phyloP scores from a whole-genome alignment of 768 basidiomycete species.

The Boletus bicolor region DNA sequence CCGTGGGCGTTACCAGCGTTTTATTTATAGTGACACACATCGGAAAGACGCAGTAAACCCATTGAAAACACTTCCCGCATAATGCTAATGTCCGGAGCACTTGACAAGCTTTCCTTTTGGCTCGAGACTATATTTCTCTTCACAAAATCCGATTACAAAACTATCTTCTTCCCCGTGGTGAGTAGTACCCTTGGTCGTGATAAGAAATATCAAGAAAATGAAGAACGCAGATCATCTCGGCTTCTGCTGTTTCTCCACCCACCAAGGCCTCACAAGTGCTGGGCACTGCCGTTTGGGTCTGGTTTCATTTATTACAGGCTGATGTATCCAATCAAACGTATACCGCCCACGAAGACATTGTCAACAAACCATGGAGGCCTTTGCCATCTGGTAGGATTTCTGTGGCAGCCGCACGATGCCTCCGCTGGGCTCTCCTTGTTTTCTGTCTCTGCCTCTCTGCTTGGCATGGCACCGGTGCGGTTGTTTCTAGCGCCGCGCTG shows the following conservation, averaged over 20 bases:
- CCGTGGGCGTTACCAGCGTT: too few relatives aligned
- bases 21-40: too few relatives aligned
- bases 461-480: constrained; percentile 16
- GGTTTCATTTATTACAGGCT: constrained; percentile 34
- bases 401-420: constrained; percentile 9
- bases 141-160: constrained; percentile 35
- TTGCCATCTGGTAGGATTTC: constrained; percentile 35
- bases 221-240: constrained; percentile 7
- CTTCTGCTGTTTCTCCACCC: constrained; percentile 2
- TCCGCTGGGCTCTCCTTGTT: constrained; percentile 34
- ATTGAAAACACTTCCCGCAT: background rate
- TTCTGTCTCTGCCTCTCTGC: constrained; percentile 27
- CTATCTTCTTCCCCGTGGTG: constrained; percentile 35
- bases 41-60: background rate
- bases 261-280: background rate
- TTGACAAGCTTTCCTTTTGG: constrained; percentile 9
- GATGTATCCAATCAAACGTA: constrained; percentile 34
- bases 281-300: constrained; percentile 24
- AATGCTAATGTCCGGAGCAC: background rate
- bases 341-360: constrained; percentile 28
- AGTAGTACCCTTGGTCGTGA: background rate
- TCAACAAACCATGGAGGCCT: constrained; percentile 38
- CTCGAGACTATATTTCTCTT: constrained; percentile 33
- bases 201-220: background rate
- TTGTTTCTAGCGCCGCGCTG: constrained; percentile 22